phyloP scores from a whole-genome alignment of 176 grass and related monocot genomes.

The Leersia perrieri region DNA sequence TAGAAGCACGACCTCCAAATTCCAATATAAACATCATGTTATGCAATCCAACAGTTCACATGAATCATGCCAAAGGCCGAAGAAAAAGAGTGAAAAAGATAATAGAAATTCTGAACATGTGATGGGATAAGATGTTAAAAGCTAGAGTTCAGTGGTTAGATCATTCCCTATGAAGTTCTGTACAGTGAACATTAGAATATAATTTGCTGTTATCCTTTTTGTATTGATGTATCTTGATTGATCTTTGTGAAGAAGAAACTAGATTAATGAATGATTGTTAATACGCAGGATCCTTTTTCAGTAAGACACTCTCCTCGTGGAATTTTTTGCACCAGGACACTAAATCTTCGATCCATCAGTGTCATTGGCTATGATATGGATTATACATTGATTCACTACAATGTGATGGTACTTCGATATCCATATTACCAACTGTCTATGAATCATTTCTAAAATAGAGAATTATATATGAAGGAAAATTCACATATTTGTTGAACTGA shows the following conservation, averaged over 20 bases:
- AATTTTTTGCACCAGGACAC: constrained; percentile 91
- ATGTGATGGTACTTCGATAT: constrained; percentile 71
- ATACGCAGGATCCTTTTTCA: constrained; percentile 71
- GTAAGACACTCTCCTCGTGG: constrained; percentile 79
- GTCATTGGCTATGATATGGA: constrained; percentile 98
- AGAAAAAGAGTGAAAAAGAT: not conserved
- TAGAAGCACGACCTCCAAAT: not conserved
- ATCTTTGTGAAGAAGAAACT: constrained; percentile 9
- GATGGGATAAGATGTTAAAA: not conserved
- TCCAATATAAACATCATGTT: not conserved
- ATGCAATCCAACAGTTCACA: not conserved
- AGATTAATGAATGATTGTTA: constrained; percentile 30
- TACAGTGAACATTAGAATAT: not conserved
- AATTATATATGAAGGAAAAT: not conserved
- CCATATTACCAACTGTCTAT: constrained; percentile 9
- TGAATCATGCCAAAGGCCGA: not conserved
- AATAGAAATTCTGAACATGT: constrained; percentile 8
- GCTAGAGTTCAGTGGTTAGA: not conserved
- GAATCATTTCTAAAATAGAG: not conserved
- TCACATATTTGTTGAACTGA: constrained; percentile 19
- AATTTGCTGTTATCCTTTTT: constrained; percentile 13
- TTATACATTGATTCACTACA: constrained; percentile 95
- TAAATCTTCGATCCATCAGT: constrained; percentile 94
- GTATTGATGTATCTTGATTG: constrained; percentile 12
- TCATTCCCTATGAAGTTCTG: not conserved